These are phyloP conservation scores for Volvox carteri DNA, from an alignment of 163 green algal genomes.

Conservation along the genomic window DNA sequence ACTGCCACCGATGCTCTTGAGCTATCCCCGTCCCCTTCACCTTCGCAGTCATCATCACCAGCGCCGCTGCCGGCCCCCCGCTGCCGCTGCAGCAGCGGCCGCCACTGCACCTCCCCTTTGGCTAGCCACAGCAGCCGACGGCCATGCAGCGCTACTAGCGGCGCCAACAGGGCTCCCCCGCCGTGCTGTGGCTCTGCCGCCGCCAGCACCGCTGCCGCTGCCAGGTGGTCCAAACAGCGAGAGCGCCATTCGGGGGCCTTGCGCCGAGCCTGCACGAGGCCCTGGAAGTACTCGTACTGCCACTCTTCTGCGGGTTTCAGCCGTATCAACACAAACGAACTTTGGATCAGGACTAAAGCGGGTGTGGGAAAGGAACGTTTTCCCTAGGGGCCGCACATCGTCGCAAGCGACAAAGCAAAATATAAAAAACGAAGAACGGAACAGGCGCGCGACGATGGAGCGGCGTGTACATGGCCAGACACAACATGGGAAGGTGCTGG, in stretches of 20 bases:
- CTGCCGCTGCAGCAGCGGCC: slow-evolving; percentile 10
- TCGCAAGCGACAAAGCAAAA: too few species aligned
- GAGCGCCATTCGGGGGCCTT: slow-evolving; percentile 35
- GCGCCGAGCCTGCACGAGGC: slow-evolving; percentile 7
- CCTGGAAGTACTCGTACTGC: slow-evolving; percentile 32
- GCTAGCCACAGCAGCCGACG: slow-evolving; percentile 39
- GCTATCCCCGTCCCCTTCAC: background rate
- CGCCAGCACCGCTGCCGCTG: background rate
- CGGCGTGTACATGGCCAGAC: too few species aligned
- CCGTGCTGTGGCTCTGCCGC: background rate
- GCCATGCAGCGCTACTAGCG: slow-evolving; percentile 50
- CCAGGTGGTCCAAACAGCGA: slow-evolving; percentile 42
- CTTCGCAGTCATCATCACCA: background rate
- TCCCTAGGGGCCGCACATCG: too few species aligned
- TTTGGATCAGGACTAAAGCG: too few species aligned
- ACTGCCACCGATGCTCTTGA: background rate
- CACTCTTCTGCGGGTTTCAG: slow-evolving; percentile 44
- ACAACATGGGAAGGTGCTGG: too few species aligned
- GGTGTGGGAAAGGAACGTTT: too few species aligned
- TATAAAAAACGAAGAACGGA: too few species aligned
- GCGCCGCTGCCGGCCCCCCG: background rate
- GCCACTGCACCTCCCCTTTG: background rate
- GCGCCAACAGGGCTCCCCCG: slow-evolving; percentile 40
- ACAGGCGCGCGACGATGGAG: too few species aligned
- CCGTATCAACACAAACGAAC: too few species aligned